phyloP scores from a whole-genome alignment of 192 early-diverging fungal genomes.

The Coemansia interrupta region DNA sequence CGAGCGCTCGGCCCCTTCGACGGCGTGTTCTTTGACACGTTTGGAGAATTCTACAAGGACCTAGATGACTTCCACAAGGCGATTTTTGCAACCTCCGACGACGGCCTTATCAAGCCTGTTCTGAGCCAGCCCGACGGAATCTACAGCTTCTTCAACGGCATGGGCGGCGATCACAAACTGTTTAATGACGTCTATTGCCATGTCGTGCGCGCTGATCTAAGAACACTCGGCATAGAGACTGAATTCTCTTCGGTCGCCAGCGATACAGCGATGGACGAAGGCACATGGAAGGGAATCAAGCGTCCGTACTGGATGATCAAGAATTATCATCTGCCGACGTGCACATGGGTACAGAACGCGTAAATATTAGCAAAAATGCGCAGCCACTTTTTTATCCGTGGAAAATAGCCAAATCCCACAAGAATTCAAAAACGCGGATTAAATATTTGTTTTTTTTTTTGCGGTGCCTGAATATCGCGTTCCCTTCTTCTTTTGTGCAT shows the following conservation, averaged over 20 bases:
- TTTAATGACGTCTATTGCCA: constrained; percentile 95
- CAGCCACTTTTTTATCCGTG: no score
- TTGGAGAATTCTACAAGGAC: constrained; percentile 91
- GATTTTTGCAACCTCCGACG: constrained; percentile 28
- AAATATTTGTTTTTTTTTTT: no score
- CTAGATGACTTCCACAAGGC: constrained; percentile 67
- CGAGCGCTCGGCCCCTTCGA: constrained; percentile 67
- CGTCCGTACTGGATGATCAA: constrained; percentile 59
- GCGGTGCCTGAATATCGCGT: no score
- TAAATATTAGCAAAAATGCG: neutral
- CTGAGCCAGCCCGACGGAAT: constrained; percentile 69
- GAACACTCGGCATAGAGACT: constrained; percentile 72
- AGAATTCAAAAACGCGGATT: no score
- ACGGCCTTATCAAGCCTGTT: constrained; percentile 55
- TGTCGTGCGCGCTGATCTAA: constrained; percentile 78
- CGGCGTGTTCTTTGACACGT: constrained; percentile 94
- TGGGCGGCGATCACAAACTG: constrained; percentile 88
- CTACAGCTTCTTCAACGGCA: constrained; percentile 94
- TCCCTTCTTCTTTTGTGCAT: no score
- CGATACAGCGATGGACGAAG: constrained; percentile 72
- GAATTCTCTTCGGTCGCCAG: constrained; percentile 72
- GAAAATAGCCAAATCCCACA: no score
- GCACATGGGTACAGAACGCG: constrained; percentile 23
- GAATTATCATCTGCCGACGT: constrained; percentile 49
- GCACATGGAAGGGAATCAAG: constrained; percentile 84